A percentile compares a stretch with the other conserved stretches of the same genome.
phyloP scores from a whole-genome alignment of 2,329 filamentous ascomycete species.

The Cladosporium colombiae region DNA sequence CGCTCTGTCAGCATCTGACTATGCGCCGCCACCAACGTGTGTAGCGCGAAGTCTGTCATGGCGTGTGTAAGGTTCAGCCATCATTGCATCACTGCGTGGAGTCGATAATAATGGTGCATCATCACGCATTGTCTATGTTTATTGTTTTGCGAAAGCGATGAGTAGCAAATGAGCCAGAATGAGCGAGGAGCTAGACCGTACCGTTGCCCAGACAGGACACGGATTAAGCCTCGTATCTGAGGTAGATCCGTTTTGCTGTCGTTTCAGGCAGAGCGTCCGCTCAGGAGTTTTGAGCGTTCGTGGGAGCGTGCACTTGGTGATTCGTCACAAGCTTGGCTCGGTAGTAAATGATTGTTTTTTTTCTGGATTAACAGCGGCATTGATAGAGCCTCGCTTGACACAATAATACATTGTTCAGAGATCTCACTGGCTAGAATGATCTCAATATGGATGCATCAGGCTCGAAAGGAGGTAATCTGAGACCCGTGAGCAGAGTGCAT shows the following conservation, averaged over 20 bases:
- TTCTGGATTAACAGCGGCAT: neutral
- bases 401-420: neutral
- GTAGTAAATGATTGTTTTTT: neutral
- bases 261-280: conserved; percentile 6
- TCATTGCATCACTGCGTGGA: conserved; percentile 3
- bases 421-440: neutral
- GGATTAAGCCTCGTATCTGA: conserved; percentile 6
- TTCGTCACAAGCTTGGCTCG: neutral
- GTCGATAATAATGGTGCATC: neutral
- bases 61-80: conserved; percentile 1
- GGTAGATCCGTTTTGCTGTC: conserved; percentile 2
- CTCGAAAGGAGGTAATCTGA: neutral
- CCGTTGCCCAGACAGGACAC: conserved; percentile 1
- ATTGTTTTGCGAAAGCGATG: neutral
- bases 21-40: conserved; percentile 3
- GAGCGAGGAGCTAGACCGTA: neutral
- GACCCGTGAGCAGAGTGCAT: neutral
- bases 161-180: neutral
- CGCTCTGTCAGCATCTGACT: conserved; percentile 15
- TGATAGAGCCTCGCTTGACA: neutral
- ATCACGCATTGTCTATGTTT: neutral
- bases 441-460: neutral
- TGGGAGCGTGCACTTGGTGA: neutral
- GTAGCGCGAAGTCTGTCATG: conserved; percentile 7
- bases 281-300: neutral